Base-by-base conservation (phyloP, 108 stramenopile genomes). In the Nitzschia sp. region DNA sequence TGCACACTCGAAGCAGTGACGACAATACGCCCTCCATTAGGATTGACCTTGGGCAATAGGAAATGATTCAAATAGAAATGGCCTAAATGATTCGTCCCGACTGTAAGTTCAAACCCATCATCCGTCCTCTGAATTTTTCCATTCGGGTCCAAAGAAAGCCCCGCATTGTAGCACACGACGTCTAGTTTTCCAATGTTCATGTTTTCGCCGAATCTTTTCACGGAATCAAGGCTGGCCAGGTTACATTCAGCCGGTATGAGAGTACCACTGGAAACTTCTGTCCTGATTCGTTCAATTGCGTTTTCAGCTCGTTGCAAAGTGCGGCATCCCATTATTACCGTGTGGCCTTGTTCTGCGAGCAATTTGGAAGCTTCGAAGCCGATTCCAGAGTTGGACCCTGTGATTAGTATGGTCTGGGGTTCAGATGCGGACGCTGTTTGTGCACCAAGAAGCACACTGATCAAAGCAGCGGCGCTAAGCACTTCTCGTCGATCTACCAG, bases 11-110 rank as follows among this genome's bases (percentile, higher is more conserved):
- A 86, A 6, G 92, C 90, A 15, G 95, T 95, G 6, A 95, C 87
- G 2, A 90, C 88, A 64, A 95, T 90, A 42, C 80, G 62, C 11
- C 82, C 88, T 31, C 51, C 59, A 1, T 79, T 55, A 17, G 62
- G 56, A 19, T 79, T 59, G 28, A 96, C 75, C 34, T 61, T 42
- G 15, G 85, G 76, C 63, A 90, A 38, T 1, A 97, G 65, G 27
- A 94, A 70, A 47, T 87, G 72, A 47, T 95, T 95, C 54, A 98
- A 76, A 28, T 95, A 94, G 75, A 98, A 97, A 70, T 97, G 97
- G n/a, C 96, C 98, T 15, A 98, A 74, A 70, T 98, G 98, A 75
- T 98, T 98, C 15, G 93, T 95, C 9, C 97, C 97, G 47, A 98
- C 49, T 2, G 89, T 95, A 55, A 84, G 72, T 75, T 92, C 94